Conservation (phyloP, 2,329 filamentous ascomycete species). For the Bipolaris bicolor region DNA sequence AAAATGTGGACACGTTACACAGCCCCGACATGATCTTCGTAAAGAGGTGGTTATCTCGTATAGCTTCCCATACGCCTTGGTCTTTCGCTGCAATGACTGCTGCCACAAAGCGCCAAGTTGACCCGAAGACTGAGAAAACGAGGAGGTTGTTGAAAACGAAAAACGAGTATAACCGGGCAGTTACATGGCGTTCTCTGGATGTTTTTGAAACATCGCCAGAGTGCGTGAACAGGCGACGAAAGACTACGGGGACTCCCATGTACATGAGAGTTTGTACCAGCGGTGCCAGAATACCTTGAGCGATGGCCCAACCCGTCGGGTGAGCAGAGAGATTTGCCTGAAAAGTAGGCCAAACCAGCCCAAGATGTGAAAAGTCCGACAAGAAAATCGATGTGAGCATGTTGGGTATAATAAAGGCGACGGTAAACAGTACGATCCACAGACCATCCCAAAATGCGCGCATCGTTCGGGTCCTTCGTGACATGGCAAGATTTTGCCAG, state of each 20-base stretch:
- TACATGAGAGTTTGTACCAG: slow-evolving; percentile 86
- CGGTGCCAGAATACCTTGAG: slow-evolving; percentile 90
- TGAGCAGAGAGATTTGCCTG: slow-evolving; percentile 67
- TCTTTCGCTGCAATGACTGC: slow-evolving; percentile 63
- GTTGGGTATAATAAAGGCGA: slow-evolving; percentile 89
- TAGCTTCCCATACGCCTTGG: slow-evolving; percentile 69
- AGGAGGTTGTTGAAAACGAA: slow-evolving; percentile 97
- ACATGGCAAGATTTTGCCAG: slow-evolving; percentile 88
- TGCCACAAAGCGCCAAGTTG: slow-evolving; percentile 78
- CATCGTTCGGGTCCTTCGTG: slow-evolving; percentile 69
- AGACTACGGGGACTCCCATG: slow-evolving; percentile 83
- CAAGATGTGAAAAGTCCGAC: slow-evolving; percentile 82
- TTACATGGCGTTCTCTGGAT: slow-evolving; percentile 82
- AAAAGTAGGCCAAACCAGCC: slow-evolving; percentile 80
- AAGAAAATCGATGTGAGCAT: slow-evolving; percentile 93
- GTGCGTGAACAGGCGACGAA: slow-evolving; percentile 81
- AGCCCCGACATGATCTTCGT: slow-evolving; percentile 72
- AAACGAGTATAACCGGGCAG: slow-evolving; percentile 91
- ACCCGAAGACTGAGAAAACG: slow-evolving; percentile 90
- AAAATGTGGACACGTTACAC: slow-evolving; percentile 84
- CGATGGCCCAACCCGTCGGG: slow-evolving; percentile 76
- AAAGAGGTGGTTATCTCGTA: slow-evolving; percentile 69
- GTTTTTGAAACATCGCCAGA: slow-evolving; percentile 92
- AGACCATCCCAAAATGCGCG: slow-evolving; percentile 79
- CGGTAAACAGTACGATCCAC: slow-evolving; percentile 80